These are phyloP conservation scores for Aspergillus indologenus DNA, from an alignment of 495 filamentous ascomycete species.

Conservation along the genomic window DNA sequence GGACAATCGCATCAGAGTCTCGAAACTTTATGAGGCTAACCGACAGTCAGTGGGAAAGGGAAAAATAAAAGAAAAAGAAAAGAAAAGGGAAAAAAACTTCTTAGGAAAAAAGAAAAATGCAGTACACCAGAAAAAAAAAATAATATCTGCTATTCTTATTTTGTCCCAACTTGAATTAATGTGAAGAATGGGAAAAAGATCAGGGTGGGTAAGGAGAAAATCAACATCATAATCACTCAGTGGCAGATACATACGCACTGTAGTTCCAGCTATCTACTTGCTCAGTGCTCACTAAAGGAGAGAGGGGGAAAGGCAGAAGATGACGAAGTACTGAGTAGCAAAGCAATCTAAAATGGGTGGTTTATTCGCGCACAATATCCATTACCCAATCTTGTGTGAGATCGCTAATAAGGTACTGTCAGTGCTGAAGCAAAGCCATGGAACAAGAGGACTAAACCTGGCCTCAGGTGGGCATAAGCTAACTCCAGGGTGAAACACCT, in stretches of 20 bases:
- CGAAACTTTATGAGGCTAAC: conserved; percentile 9
- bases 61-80: conserved; percentile 11
- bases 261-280: no score
- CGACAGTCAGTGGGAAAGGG: conserved; percentile 6
- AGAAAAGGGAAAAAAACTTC: conserved; percentile 2
- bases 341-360: conserved; percentile 2
- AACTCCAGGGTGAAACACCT: conserved; percentile 2
- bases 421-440: conserved; percentile 5
- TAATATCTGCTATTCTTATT: not conserved
- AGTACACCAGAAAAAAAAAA: not conserved
- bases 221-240: not conserved
- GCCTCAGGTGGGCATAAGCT: conserved; percentile 5
- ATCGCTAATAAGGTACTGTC: conserved; percentile 6
- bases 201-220: conserved; percentile 1
- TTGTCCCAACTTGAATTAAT: not conserved
- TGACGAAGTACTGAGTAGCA: conserved; percentile 4
- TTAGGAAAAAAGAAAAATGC: conserved; percentile 2
- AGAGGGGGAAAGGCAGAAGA: not conserved
- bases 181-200: not conserved
- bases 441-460: not conserved
- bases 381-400: conserved; percentile 1
- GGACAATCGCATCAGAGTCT: conserved; percentile 3
- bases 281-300: not conserved
- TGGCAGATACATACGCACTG: no score
- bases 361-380: conserved; percentile 1